phyloP scores from a whole-genome alignment of 2,329 filamentous ascomycete genomes.

The Chlorencoelia australis region DNA sequence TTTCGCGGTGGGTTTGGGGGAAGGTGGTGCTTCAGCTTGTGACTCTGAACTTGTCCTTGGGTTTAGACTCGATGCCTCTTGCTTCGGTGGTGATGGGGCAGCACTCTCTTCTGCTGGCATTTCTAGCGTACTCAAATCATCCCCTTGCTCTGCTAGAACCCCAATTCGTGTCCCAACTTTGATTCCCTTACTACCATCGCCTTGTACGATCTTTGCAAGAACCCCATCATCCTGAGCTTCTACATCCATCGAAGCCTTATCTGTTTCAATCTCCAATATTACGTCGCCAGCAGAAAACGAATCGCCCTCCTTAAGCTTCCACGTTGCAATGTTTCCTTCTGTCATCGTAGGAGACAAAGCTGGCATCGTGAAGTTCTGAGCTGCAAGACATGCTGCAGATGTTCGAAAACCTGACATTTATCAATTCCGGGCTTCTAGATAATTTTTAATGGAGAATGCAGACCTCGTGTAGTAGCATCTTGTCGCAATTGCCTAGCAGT shows the following conservation, averaged over 20 bases:
- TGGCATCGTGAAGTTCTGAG: constrained; percentile 85
- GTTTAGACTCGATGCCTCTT: constrained; percentile 21
- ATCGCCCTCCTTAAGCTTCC: constrained; percentile 83
- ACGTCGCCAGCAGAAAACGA: constrained; percentile 75
- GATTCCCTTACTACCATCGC: constrained; percentile 65
- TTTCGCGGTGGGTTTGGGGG: constrained; percentile 12
- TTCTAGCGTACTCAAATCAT: constrained; percentile 65
- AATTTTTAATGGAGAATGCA: constrained; percentile 21
- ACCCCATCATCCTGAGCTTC: constrained; percentile 86
- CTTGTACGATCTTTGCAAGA: constrained; percentile 70
- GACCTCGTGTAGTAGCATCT: constrained; percentile 49
- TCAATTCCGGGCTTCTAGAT: constrained; percentile 10
- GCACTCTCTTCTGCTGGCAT: constrained; percentile 57
- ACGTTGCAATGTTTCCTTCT: constrained; percentile 76
- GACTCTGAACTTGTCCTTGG: constrained; percentile 12
- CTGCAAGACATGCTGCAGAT: constrained; percentile 53
- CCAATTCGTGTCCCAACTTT: constrained; percentile 74
- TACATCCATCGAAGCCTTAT: constrained; percentile 92
- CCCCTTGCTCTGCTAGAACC: constrained; percentile 70
- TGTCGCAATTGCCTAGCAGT: constrained; percentile 42
- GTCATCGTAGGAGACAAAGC: constrained; percentile 90
- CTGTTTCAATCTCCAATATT: constrained; percentile 84
- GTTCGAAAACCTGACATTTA: constrained; percentile 49
- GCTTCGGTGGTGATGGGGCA: constrained; percentile 22
- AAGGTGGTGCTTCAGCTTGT: constrained; percentile 1